Evolutionary conservation across 2,329 filamentous ascomycete species (phyloP), one percentile per base, ranked within the genome.

Genomic region (Aschersonia sp.): DNA sequence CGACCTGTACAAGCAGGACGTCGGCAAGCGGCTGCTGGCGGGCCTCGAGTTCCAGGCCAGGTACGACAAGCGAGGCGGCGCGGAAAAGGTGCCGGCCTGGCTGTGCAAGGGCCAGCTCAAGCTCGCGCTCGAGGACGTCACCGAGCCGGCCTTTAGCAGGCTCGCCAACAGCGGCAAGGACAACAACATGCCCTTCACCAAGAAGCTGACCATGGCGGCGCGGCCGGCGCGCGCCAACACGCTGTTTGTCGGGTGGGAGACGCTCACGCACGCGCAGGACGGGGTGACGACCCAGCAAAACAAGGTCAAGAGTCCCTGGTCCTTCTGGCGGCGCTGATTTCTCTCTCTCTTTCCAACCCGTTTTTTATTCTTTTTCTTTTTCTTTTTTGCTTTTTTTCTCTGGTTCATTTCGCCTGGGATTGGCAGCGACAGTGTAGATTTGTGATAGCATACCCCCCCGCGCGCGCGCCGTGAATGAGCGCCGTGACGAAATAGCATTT

Each of bases 21-120:
- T 51, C 7, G 57, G 55, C 4, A 54, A 44, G 9, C 45, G 57
- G 31, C 47, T 59, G 41, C 47, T 49, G 37, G 53, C 55, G 44
- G 55, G 48, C 2, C 45, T 57, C 4, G 57, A 52, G 42, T 56
- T 59, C 32, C 57, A 59, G 41, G 43, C 56, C 6, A 47, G 51
- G 40, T 56, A 52, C 46, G 47, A 48, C 30, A 48, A 51, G 39
- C 39, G 40, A 12, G 44, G 44, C n/a, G 44, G 50, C 48, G 40
- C 48, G 43, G 22, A 46, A 41, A 6, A 47, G 51, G 44, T 46
- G 14, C 56, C 56, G 2, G 45, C 41, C 4, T 55, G 53, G 56
- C 45, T 57, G 4, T 58, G 55, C 46, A 40, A 41, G 10, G 53
- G 56, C 6, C 44, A 32, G 50, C 51, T 14, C 47, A 57, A 6